Evolutionary conservation across 148 eudicot genomes (phyloP).

Genomic region (Bassia scoparia): DNA sequence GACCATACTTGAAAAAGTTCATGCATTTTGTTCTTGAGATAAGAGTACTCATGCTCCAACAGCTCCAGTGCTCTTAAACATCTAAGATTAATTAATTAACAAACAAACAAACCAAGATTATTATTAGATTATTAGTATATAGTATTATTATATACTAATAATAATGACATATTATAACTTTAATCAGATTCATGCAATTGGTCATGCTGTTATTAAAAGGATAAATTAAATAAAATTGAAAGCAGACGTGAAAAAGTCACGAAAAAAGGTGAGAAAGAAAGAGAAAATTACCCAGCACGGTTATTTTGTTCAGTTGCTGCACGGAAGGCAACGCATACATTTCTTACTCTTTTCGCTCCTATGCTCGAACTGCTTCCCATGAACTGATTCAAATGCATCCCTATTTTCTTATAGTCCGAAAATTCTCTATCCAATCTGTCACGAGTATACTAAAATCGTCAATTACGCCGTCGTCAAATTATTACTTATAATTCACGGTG

Average conservation of each 20-base stretch:
- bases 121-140: background rate
- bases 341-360: constrained; percentile 79
- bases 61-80: constrained; percentile 75
- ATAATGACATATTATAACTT: constrained; percentile 22
- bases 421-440: constrained; percentile 63
- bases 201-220: constrained; percentile 24
- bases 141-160: background rate
- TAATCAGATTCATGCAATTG: background rate
- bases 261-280: background rate
- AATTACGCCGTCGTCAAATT: too few relatives aligned
- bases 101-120: background rate
- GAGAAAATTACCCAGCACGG: constrained; percentile 53
- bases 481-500: too few relatives aligned
- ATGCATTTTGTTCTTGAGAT: constrained; percentile 87
- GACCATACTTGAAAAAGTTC: constrained; percentile 76
- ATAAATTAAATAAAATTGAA: background rate
- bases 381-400: constrained; percentile 77
- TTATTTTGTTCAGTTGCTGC: constrained; percentile 78
- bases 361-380: constrained; percentile 99
- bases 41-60: constrained; percentile 82
- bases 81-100: constrained; percentile 34
- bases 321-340: constrained; percentile 81
- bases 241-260: background rate
- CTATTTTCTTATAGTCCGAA: constrained; percentile 81
- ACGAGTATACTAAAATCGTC: too few relatives aligned